Evolutionary conservation across 1,139 yeast species (phyloP).

Genomic region (Taphrina pruni): DNA sequence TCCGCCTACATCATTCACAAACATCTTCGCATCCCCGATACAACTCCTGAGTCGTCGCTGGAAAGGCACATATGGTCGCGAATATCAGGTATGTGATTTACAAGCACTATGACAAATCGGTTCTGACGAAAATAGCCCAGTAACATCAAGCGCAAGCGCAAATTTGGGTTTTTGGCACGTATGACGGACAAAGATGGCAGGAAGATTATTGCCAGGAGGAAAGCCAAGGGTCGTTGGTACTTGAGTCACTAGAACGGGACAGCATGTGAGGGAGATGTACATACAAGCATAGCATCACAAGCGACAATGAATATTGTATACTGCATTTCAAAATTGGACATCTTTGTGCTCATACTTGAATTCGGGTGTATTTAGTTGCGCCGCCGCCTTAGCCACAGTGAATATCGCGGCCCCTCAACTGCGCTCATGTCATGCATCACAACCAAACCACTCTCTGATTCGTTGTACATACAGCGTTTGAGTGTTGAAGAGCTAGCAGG

Average conservation of each 20-base stretch:
- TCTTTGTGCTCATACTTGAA: no score
- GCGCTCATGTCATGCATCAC: neutral
- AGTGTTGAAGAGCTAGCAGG: no score
- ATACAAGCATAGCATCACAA: slow-evolving; percentile 1
- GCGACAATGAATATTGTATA: no score
- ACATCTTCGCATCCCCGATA: slow-evolving; percentile 10
- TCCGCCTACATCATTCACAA: slow-evolving; percentile 7
- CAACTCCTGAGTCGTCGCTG: slow-evolving; percentile 21
- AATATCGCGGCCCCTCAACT: neutral
- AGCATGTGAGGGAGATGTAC: neutral
- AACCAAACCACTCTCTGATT: no score
- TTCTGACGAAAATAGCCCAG: slow-evolving; percentile 60
- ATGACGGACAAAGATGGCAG: slow-evolving; percentile 78
- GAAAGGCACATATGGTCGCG: slow-evolving; percentile 33
- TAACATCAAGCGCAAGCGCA: slow-evolving; percentile 85
- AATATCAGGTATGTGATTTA: slow-evolving; percentile 19
- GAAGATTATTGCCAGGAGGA: slow-evolving; percentile 77
- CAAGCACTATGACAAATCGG: no score
- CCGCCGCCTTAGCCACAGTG: neutral
- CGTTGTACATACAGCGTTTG: no score
- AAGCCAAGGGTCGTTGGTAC: slow-evolving; percentile 92
- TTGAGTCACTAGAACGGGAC: slow-evolving; percentile 64
- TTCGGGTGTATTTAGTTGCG: neutral
- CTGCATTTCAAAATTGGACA: no score
- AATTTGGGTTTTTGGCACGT: slow-evolving; percentile 89